Conservation (phyloP, 75 land plant species). For the Selaginella moellendorffii region DNA sequence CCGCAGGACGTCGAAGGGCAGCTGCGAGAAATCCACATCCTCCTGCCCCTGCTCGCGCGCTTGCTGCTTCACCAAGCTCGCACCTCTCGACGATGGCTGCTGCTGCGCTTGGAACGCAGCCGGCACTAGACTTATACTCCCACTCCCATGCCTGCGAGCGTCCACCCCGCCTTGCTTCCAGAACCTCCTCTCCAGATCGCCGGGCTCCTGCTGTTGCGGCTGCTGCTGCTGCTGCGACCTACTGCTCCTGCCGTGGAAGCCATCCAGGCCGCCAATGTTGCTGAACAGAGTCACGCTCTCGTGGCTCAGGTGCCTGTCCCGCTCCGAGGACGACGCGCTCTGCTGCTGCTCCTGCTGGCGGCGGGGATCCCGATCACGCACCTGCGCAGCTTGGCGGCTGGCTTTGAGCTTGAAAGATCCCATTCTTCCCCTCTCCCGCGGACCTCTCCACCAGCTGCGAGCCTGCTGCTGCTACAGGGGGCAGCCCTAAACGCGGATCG, state of each 20-base stretch:
- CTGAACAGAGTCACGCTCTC: conserved; percentile 3
- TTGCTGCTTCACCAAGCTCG: no score
- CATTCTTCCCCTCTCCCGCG: background rate
- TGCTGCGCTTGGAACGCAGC: no score
- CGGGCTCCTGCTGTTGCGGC: background rate
- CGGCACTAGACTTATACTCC: no score
- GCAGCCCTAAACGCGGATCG: background rate
- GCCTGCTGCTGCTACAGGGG: background rate
- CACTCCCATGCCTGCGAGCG: conserved; percentile 5
- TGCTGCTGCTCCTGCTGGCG: no score
- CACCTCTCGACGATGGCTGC: no score
- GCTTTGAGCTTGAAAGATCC: background rate
- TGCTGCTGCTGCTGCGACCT: background rate
- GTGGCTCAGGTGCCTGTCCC: conserved; percentile 1
- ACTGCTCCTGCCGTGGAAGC: conserved; percentile 9
- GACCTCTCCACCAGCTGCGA: background rate
- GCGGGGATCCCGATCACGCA: no score
- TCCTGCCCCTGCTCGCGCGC: background rate
- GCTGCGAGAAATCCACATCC: conserved; percentile 6
- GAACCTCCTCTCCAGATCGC: conserved; percentile 1
- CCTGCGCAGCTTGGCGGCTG: background rate
- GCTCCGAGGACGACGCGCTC: background rate
- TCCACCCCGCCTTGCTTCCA: conserved; percentile 10
- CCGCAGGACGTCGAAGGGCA: conserved; percentile 49
- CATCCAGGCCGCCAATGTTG: conserved; percentile 9